phyloP scores from a whole-genome alignment of 257 asterid genomes.

The Solanum megistacrolobum region DNA sequence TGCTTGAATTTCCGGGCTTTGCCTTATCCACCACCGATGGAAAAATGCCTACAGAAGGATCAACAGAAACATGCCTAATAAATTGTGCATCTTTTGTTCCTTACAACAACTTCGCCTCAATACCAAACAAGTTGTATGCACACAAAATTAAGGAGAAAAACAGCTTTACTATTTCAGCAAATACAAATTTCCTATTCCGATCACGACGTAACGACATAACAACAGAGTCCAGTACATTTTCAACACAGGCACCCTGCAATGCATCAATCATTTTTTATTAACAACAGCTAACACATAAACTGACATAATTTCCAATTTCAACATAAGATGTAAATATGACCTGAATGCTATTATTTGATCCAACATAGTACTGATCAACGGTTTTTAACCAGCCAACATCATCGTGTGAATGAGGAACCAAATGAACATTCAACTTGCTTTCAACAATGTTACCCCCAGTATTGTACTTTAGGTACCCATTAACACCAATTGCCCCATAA shows the following conservation, averaged over 20 bases:
- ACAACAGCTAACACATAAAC: not conserved
- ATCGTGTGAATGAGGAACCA: slow-evolving; percentile 86
- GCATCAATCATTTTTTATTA: slow-evolving; percentile 2
- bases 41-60: slow-evolving; percentile 54
- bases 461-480: slow-evolving; percentile 31
- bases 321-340: slow-evolving; percentile 11
- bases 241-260: slow-evolving; percentile 81
- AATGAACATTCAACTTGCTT: slow-evolving; percentile 77
- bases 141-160: not conserved
- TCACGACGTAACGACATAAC: slow-evolving; percentile 50
- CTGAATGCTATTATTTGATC: slow-evolving; percentile 77
- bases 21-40: slow-evolving; percentile 81
- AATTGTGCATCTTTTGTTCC: not conserved
- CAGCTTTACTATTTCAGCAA: slow-evolving; percentile 66
- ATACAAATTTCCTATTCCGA: slow-evolving; percentile 68
- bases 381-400: slow-evolving; percentile 97
- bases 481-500: slow-evolving; percentile 22
- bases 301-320: not conserved
- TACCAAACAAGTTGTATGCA: not conserved
- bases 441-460: slow-evolving; percentile 55
- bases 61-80: not conserved
- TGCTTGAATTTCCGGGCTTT: slow-evolving; percentile 40
- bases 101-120: not conserved
- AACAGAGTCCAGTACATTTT: slow-evolving; percentile 71
- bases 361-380: slow-evolving; percentile 84